These are phyloP conservation scores for Torulaspora gathmanii DNA, from an alignment of 805 yeast species.

Conservation along the genomic window DNA sequence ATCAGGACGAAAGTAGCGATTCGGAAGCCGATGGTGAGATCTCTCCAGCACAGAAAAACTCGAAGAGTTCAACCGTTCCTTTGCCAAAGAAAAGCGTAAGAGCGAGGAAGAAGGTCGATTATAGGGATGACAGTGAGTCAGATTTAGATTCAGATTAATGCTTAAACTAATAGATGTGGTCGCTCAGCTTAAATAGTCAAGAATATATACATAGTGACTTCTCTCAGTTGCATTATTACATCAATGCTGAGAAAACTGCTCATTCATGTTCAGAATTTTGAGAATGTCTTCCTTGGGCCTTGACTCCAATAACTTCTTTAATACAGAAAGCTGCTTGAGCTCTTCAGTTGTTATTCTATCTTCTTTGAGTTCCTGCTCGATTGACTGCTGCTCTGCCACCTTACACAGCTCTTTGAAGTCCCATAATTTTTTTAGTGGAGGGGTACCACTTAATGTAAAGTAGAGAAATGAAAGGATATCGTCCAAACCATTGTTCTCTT, in stretches of 20 bases:
- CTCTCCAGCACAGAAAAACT: slow-evolving; percentile 13
- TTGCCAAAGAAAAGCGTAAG: slow-evolving; percentile 41
- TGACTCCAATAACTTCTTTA: slow-evolving; percentile 56
- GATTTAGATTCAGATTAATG: slow-evolving; percentile 25
- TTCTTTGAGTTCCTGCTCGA: slow-evolving; percentile 21
- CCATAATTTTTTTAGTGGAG: slow-evolving; percentile 32
- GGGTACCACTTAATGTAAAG: slow-evolving; percentile 35
- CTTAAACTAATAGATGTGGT: not conserved
- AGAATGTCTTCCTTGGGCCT: slow-evolving; percentile 68
- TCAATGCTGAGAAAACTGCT: not conserved
- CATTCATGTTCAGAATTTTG: slow-evolving; percentile 46
- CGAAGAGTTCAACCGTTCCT: slow-evolving; percentile 16
- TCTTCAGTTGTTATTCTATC: slow-evolving; percentile 36
- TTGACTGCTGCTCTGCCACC: slow-evolving; percentile 36
- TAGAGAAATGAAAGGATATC: slow-evolving; percentile 34
- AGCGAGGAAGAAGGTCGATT: slow-evolving; percentile 35
- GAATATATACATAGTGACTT: slow-evolving; percentile 8
- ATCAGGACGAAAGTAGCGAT: slow-evolving; percentile 18
- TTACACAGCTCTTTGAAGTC: slow-evolving; percentile 48
- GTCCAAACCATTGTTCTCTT: slow-evolving; percentile 23
- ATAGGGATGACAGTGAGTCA: slow-evolving; percentile 34
- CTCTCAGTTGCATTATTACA: not conserved
- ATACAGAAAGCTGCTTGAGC: slow-evolving; percentile 45
- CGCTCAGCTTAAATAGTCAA: slow-evolving; percentile 3
- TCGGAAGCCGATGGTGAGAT: slow-evolving; percentile 20